Percentiles rank a stretch among this genome's conserved stretches.
Conservation (phyloP, 2,329 filamentous ascomycete genomes). For the Fonsecaea erecta region DNA sequence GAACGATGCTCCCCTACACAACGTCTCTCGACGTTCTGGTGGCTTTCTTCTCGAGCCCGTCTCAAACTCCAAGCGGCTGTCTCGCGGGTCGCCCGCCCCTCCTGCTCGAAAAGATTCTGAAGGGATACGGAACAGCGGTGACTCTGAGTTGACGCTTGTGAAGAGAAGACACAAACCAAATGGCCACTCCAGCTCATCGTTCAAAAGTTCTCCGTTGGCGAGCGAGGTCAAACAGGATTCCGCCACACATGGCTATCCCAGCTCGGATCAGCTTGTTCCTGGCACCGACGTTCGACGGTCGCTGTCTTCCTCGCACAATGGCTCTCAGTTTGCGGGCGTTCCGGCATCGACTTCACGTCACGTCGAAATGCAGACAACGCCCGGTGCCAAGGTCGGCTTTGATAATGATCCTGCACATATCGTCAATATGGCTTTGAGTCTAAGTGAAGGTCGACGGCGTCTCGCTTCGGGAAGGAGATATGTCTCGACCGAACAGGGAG, state of each 20-base stretch:
- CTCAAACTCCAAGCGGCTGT: slow-evolving; percentile 42
- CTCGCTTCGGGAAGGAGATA: slow-evolving; percentile 58
- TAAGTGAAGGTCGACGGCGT: slow-evolving; percentile 78
- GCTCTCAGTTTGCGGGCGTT: slow-evolving; percentile 13
- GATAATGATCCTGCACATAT: slow-evolving; percentile 85
- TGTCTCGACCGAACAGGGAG: slow-evolving; percentile 42
- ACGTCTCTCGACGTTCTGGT: slow-evolving; percentile 40
- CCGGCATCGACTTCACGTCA: slow-evolving; percentile 19
- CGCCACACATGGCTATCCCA: slow-evolving; percentile 23
- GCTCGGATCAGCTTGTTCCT: slow-evolving; percentile 14
- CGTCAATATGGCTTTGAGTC: slow-evolving; percentile 85
- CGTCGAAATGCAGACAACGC: slow-evolving; percentile 8
- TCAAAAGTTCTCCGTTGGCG: slow-evolving; percentile 42
- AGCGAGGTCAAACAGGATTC: slow-evolving; percentile 37
- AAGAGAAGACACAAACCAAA: slow-evolving; percentile 47
- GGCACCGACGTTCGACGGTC: slow-evolving; percentile 25
- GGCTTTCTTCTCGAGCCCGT: slow-evolving; percentile 54
- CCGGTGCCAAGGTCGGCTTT: slow-evolving; percentile 45
- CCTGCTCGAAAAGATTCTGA: slow-evolving; percentile 42
- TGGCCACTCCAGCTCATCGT: slow-evolving; percentile 42
- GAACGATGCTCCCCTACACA: slow-evolving; percentile 14
- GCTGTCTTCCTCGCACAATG: slow-evolving; percentile 21
- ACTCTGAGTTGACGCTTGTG: slow-evolving; percentile 41
- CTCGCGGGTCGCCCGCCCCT: slow-evolving; percentile 38
- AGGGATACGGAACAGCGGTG: slow-evolving; percentile 49